Evolutionary conservation across 2,329 filamentous ascomycete genomes (phyloP).

Genomic region (Aspergillus sclerotialis): DNA sequence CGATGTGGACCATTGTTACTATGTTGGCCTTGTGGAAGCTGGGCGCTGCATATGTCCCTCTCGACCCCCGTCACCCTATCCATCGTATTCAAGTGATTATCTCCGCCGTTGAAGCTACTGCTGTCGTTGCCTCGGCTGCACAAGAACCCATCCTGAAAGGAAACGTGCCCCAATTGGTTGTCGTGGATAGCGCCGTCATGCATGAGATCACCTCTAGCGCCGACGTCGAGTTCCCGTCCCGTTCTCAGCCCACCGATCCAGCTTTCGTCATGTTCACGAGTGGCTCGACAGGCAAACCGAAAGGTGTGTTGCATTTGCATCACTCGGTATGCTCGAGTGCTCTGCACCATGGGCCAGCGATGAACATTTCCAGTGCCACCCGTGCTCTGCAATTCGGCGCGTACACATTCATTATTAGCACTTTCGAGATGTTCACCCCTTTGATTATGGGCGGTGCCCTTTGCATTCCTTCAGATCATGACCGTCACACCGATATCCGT

Average conservation of each 20-base stretch:
- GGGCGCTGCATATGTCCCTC: constrained; percentile 4
- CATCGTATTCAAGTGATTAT: constrained; percentile 3
- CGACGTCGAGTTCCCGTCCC: neutral
- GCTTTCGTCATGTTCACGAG: constrained; percentile 64
- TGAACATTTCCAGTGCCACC: constrained; percentile 22
- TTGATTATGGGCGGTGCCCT: constrained; percentile 47
- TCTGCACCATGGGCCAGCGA: constrained; percentile 61
- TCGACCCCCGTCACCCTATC: constrained; percentile 1
- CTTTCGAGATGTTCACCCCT: constrained; percentile 44
- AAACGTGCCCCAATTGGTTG: neutral
- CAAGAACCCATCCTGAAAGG: constrained; percentile 1
- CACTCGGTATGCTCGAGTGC: constrained; percentile 64
- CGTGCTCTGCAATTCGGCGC: constrained; percentile 49
- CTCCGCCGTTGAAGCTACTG: neutral
- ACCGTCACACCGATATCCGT: constrained; percentile 19
- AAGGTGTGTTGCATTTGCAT: constrained; percentile 43
- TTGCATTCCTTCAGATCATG: constrained; percentile 43
- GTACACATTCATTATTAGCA: constrained; percentile 42
- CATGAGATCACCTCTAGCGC: neutral
- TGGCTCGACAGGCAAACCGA: constrained; percentile 51
- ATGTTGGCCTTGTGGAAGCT: constrained; percentile 8
- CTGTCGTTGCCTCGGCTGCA: constrained; percentile 1
- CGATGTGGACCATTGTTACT: constrained; percentile 7
- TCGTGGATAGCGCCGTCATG: neutral
- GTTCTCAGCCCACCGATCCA: constrained; percentile 55